phyloP scores from a whole-genome alignment of 176 grass and related monocot genomes.

The Thalia dealbata region DNA sequence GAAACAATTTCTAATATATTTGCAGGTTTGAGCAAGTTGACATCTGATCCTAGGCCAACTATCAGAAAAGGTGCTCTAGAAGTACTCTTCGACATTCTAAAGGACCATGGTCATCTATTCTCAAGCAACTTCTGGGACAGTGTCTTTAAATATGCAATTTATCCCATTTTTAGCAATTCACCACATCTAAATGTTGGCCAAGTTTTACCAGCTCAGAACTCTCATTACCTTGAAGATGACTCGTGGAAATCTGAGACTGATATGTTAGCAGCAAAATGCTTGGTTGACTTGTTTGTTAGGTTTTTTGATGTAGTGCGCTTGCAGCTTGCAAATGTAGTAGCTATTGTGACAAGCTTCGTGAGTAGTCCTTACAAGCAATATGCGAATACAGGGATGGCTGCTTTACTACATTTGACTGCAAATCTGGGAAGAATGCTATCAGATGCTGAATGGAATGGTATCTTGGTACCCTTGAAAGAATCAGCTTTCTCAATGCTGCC shows the following conservation, averaged over 20 bases:
- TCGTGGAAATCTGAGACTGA: constrained; percentile 55
- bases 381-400: constrained; percentile 55
- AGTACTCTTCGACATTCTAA: constrained; percentile 94
- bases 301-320: constrained; percentile 70
- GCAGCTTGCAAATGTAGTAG: constrained; percentile 56
- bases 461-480: constrained; percentile 66
- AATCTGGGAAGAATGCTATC: constrained; percentile 58
- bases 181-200: constrained; percentile 27
- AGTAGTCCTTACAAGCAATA: constrained; percentile 71
- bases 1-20: constrained; percentile 20
- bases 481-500: constrained; percentile 41
- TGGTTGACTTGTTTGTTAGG: constrained; percentile 58
- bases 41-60: constrained; percentile 73
- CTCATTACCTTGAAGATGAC: constrained; percentile 41
- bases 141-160: constrained; percentile 77
- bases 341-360: constrained; percentile 54
- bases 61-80: constrained; percentile 93
- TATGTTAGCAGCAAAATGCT: constrained; percentile 57
- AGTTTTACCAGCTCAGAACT: constrained; percentile 29
- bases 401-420: constrained; percentile 60
- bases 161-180: constrained; percentile 61
- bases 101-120: constrained; percentile 88
- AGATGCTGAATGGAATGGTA: constrained; percentile 62
- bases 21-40: constrained; percentile 84
- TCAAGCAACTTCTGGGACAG: constrained; percentile 63